Evolutionary conservation across 208 protist species (phyloP), one percentile per base, ranked within the genome.

Genomic region (Wallacemonas sp.): DNA sequence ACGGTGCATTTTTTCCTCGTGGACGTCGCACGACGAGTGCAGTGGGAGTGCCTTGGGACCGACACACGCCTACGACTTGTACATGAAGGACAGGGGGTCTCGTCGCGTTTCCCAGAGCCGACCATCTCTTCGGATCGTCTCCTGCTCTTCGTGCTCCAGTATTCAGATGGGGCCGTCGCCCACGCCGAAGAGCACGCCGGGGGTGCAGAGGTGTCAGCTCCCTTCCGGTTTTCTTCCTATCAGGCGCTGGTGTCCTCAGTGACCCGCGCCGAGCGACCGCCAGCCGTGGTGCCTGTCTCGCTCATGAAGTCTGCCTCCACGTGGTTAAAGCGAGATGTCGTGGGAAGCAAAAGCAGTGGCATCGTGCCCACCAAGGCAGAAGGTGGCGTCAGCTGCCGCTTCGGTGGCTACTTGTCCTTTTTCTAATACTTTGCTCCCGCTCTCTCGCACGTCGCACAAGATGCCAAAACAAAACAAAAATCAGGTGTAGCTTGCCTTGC

Each of bases 1-100:
- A 86, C 80, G 46, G 41, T 73, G 19, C 80, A 86, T 54, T 17
- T 81, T 13, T 86, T 41, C 32, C 4, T 80, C 29, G 61, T 76
- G 17, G 80, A 76, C 59, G 69, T 71, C 3, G 39, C 61, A 32
- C 70, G 66, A 37, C 61, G 66, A 19, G 57, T 71, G 32, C 62
- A 75, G 22, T 82, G 73, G 33, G 32, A 57, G 32, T 57, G 50
- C 50, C 26, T 39, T 6, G 50, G n/a, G 2, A 27, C 22, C 4
- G 50, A 57, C 15, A 57, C 50, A 10, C 30, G 50, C 3, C 50
- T 57, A 32, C 50, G 22, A 2, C 50, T 34, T n/a, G 50, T 39
- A 12, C 50, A 57, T 10, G 30, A 39, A 13, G 50, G 39, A 4
- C 30, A 26, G 2, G 50, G 50, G 12, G 50, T 57, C n/a, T 57